Evolutionary conservation across 2,329 filamentous ascomycete genomes (phyloP), one percentile per base, ranked within the genome.

Genomic region (Fusarium clavum): DNA sequence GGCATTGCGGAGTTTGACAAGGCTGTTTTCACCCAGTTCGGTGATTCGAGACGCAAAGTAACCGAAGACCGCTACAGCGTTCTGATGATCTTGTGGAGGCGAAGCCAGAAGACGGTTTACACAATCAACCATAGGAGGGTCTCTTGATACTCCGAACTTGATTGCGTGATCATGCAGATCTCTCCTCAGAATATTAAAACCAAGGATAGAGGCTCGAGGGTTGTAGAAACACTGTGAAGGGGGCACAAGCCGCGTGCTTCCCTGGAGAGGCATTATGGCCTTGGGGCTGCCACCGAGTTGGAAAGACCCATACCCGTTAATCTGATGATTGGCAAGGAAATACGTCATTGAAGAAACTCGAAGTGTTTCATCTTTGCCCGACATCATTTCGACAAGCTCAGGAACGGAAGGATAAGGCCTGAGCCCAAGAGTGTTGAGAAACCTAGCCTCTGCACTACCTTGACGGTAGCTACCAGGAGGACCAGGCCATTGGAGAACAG

Each of bases 211-310:
- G 24, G 93, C 92, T 44, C 87, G 87, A 41, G 91, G 88, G 72
- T 98, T 95, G 1, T 90, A 94, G 77, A 93, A 99, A 76, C 94
- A 98, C 62, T 90, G 87, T 3, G 87, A 88, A 0, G 95, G 94
- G 2, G 86, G 81, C 2, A 94, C 92, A 29, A 97, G 83, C 58
- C 88, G 86, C 6, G 85, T 82, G n/a, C 87, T 86, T 18, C 89
- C 90, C 71, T 94, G 87, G 2, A 97, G 81, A 2, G 94, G 94
- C 40, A 98, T 81, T 64, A 94, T 92, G 3, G 87, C 81, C 64
- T 86, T 86, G 27, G 80, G 83, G 18, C 86, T 85, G 20, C 80
- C 78, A 16, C 83, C 83, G 57, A 91, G 85, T 70, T 90, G 86
- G 77, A 89, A 93, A 4, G 82, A 81, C 2, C 82, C 85, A 78